A percentile compares a stretch with the other conserved stretches of the same genome.
Conservation (phyloP, 768 basidiomycete species). For the Atractiella rhizophila region DNA sequence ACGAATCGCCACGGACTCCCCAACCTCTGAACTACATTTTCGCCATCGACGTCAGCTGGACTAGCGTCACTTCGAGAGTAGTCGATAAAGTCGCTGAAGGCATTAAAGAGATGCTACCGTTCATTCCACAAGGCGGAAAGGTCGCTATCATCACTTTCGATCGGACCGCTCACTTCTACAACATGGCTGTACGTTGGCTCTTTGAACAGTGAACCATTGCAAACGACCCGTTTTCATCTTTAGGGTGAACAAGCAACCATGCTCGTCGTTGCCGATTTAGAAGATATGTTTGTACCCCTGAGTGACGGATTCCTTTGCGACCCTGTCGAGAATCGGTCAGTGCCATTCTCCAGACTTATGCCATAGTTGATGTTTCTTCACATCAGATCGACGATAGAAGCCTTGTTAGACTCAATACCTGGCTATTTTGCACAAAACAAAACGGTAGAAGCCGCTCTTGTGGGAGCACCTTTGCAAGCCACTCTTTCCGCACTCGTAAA, state of each 20-base stretch:
- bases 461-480: conserved; percentile 51
- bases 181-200: conserved; percentile 36
- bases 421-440: conserved; percentile 31
- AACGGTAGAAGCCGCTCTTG: conserved; percentile 36
- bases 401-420: conserved; percentile 40
- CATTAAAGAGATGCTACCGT: conserved; percentile 32
- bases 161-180: conserved; percentile 55
- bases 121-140: conserved; percentile 16
- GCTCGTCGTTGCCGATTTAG: conserved; percentile 62
- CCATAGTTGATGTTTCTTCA: not conserved
- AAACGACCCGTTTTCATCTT: conserved; percentile 13
- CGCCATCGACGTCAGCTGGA: conserved; percentile 54
- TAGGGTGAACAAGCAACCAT: conserved; percentile 33
- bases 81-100: conserved; percentile 38
- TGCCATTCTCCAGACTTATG: conserved; percentile 1
- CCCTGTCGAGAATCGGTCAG: conserved; percentile 43
- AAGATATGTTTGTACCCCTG: conserved; percentile 74
- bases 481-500: conserved; percentile 46
- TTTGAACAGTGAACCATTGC: not conserved
- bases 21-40: conserved; percentile 54
- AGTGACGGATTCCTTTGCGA: conserved; percentile 48
- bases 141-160: conserved; percentile 72
- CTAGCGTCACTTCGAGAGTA: conserved; percentile 43
- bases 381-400: conserved; percentile 37
- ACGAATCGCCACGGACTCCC: conserved; percentile 30